Evolutionary conservation across 2,329 filamentous ascomycete species (phyloP).

Genomic region (Fusarium redolens): DNA sequence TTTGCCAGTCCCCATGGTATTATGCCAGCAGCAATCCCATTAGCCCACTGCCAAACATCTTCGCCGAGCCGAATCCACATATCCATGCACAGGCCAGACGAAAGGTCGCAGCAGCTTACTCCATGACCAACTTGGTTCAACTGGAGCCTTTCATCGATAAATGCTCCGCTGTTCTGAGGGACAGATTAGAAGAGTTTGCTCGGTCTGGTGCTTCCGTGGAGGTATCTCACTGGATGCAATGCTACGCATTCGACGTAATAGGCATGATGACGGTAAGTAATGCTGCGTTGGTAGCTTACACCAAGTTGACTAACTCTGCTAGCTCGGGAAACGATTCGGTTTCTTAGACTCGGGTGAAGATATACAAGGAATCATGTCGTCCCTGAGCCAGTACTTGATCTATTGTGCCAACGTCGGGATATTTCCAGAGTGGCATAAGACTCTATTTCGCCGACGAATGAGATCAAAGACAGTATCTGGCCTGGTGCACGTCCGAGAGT

Average conservation of each 20-base stretch:
- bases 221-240: background rate
- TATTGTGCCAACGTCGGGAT: background rate
- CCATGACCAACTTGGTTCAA: background rate
- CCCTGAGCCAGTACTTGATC: background rate
- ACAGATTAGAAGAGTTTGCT: background rate
- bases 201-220: background rate
- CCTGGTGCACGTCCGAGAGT: accelerated
- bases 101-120: background rate
- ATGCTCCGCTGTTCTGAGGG: background rate
- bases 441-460: background rate
- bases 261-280: background rate
- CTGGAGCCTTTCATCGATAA: background rate
- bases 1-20: background rate
- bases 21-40: background rate
- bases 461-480: background rate
- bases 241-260: background rate
- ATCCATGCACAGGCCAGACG: background rate
- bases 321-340: background rate
- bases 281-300: accelerated
- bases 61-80: background rate
- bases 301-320: accelerated
- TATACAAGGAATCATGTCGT: background rate
- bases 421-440: background rate
- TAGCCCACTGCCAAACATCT: background rate
- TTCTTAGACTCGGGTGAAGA: background rate